phyloP scores from a whole-genome alignment of 768 basidiomycete genomes.

The Tricholoma hemisulphureum region DNA sequence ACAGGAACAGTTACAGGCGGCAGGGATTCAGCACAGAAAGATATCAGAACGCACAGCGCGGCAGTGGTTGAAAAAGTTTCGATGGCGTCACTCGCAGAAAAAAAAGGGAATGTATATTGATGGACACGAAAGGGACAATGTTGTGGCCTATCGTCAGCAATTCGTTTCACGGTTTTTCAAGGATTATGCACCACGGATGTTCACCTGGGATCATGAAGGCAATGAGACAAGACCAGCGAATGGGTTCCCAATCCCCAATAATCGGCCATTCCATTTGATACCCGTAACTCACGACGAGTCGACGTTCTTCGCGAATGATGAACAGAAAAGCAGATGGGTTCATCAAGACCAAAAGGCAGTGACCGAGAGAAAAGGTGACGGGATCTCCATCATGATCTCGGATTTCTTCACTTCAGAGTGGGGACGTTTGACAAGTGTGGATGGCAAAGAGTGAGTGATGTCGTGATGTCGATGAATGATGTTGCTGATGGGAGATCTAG shows the following conservation, averaged over 20 bases:
- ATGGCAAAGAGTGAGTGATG: not conserved
- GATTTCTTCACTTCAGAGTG: not conserved
- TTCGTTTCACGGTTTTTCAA: not conserved
- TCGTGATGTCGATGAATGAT: not conserved
- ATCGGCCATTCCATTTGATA: not conserved
- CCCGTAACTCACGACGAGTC: not conserved
- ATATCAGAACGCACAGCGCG: not conserved
- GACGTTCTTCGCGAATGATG: not conserved
- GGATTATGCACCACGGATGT: not conserved
- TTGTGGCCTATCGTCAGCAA: conserved; percentile 10
- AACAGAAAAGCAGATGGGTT: not conserved
- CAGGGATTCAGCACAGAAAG: not conserved
- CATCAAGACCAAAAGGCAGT: not conserved
- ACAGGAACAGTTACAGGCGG: not conserved
- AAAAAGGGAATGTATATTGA: too few relatives aligned
- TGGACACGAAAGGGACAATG: conserved; percentile 14
- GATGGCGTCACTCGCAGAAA: conserved; percentile 11
- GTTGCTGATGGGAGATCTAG: not conserved
- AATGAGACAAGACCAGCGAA: not conserved
- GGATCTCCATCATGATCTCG: not conserved
- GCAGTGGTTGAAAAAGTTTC: conserved; percentile 28
- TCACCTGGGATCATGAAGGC: conserved; percentile 1
- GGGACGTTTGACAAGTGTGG: not conserved
- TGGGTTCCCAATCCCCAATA: not conserved
- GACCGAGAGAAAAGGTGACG: not conserved